These are phyloP conservation scores for Cardamine resedifolia DNA, from an alignment of 345 rosid species.

Conservation along the genomic window DNA sequence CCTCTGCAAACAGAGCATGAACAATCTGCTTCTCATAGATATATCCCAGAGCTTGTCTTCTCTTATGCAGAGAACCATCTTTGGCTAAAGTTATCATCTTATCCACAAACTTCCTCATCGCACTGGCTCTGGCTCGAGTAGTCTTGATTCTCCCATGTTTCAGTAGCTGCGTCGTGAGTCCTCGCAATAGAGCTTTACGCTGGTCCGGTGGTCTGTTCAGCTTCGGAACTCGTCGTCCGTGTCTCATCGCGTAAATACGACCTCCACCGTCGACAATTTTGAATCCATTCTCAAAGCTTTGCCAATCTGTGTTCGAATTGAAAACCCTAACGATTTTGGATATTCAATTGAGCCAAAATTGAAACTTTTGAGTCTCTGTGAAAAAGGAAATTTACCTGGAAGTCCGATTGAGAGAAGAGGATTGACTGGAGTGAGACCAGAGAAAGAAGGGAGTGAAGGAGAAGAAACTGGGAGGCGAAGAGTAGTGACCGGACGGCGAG, in stretches of 20 bases:
- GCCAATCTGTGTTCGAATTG: slow-evolving; percentile 39
- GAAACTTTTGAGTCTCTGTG: background rate
- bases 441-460: slow-evolving; percentile 47
- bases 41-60: slow-evolving; percentile 85
- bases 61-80: slow-evolving; percentile 83
- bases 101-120: slow-evolving; percentile 80
- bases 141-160: slow-evolving; percentile 90
- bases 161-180: slow-evolving; percentile 91
- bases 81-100: slow-evolving; percentile 93
- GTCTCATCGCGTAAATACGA: slow-evolving; percentile 82
- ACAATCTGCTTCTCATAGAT: slow-evolving; percentile 94
- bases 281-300: slow-evolving; percentile 51
- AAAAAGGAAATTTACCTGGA: slow-evolving; percentile 43
- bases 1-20: slow-evolving; percentile 85
- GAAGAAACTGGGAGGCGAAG: slow-evolving; percentile 33
- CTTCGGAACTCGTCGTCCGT: slow-evolving; percentile 81
- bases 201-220: slow-evolving; percentile 95
- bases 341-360: slow-evolving; percentile 3
- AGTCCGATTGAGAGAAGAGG: slow-evolving; percentile 55
- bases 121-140: slow-evolving; percentile 85
- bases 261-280: slow-evolving; percentile 50
- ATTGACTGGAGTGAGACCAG: slow-evolving; percentile 51
- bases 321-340: background rate
- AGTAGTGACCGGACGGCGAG: slow-evolving; percentile 25
- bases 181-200: slow-evolving; percentile 75